These are phyloP conservation scores for Apiospora arundinis DNA, from an alignment of 2,329 filamentous ascomycete species.

Conservation along the genomic window DNA sequence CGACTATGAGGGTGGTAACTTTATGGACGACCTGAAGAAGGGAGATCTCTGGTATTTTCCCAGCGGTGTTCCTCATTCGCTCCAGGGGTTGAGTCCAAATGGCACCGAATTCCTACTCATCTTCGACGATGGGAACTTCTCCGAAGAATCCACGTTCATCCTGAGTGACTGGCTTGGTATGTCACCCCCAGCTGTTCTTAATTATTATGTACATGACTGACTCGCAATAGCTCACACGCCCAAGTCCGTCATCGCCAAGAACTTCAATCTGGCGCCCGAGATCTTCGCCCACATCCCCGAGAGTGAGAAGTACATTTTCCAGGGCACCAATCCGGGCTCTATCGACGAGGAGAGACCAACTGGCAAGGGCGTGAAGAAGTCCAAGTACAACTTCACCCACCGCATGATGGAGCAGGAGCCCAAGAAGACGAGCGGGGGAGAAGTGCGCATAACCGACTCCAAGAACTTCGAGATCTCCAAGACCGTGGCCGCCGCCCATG, in stretches of 20 bases:
- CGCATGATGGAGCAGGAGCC: constrained; percentile 74
- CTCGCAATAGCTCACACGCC: constrained; percentile 67
- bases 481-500: constrained; percentile 74
- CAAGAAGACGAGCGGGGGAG: constrained; percentile 69
- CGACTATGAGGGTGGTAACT: constrained; percentile 77
- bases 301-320: constrained; percentile 79
- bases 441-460: constrained; percentile 78
- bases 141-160: constrained; percentile 72
- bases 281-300: constrained; percentile 72
- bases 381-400: constrained; percentile 73
- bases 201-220: constrained; percentile 26
- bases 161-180: constrained; percentile 74
- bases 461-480: constrained; percentile 76
- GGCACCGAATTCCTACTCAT: constrained; percentile 70
- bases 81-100: constrained; percentile 73
- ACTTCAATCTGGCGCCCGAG: constrained; percentile 75
- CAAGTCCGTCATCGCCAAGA: constrained; percentile 74
- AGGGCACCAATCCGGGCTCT: constrained; percentile 67
- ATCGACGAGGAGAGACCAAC: constrained; percentile 70
- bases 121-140: constrained; percentile 51
- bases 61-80: constrained; percentile 76
- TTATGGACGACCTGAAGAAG: constrained; percentile 77
- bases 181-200: constrained; percentile 30
- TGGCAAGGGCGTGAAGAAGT: constrained; percentile 68
- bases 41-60: constrained; percentile 86